Evolutionary conservation across 108 stramenopile genomes (phyloP), one percentile per base, ranked within the genome.

Genomic region (Heterococcus sp.): DNA sequence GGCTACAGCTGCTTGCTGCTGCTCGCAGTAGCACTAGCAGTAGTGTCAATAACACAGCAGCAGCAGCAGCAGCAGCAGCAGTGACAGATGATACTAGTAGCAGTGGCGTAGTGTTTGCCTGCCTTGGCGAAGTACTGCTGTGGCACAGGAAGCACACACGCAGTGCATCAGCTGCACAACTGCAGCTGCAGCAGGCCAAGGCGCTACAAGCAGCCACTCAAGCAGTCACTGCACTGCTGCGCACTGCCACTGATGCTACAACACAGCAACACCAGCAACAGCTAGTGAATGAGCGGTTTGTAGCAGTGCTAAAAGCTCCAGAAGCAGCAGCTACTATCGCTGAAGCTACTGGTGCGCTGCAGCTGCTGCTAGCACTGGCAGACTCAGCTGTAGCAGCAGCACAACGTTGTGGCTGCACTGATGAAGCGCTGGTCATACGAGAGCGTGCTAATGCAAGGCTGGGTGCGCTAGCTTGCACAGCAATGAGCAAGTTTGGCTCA

Each of bases 1-100:
- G 83, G 83, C 30, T 82, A 21, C 78, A 80, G 8, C 21, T 84
- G 73, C 73, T 39, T 34, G 30, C 32, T n/a, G 11, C 21, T 2
- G 21, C 8, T n/a, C n/a, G n/a, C n/a, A n/a, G n/a, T n/a, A n/a
- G n/a, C n/a, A n/a, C n/a, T n/a, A n/a, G n/a, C n/a, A n/a, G n/a
- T n/a, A n/a, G n/a, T 27, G 79, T n/a, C n/a, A 71, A 31, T 66
- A 72, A 72, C 72, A 66, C 63, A 63, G 73, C 31, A 31, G 27
- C 30, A 31, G 30, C 27, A 69, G 27, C 30, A 31, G 27, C 8
- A 8, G 71, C 34, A 30, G 71, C 34, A 30, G 28, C 34, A 38
- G n/a, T n/a, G n/a, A n/a, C n/a, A n/a, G n/a, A n/a, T n/a, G n/a
- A n/a, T n/a, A n/a, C n/a, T n/a, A n/a, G n/a, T n/a, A n/a, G n/a